A percentile compares a stretch with the other conserved stretches of the same genome.
phyloP scores from a whole-genome alignment of 169 alveolate species.

The Cryptosporidium sp. region DNA sequence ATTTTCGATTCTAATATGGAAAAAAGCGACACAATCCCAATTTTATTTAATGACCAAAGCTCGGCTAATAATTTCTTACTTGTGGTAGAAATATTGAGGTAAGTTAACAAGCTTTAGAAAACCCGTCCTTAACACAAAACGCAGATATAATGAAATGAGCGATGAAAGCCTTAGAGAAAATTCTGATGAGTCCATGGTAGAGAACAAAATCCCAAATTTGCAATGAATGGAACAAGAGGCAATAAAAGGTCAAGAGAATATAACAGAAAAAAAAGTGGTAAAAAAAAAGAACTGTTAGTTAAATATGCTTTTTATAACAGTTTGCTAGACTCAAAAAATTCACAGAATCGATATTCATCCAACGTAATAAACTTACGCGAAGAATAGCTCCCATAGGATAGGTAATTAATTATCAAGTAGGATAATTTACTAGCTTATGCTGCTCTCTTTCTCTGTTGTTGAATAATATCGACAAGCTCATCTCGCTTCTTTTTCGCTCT shows the following conservation, averaged over 20 bases:
- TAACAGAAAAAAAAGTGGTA: background rate
- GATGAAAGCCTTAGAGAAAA: slow-evolving; percentile 28
- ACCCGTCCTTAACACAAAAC: background rate
- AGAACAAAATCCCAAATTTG: slow-evolving; percentile 18
- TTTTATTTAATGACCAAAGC: slow-evolving; percentile 43
- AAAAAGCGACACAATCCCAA: slow-evolving; percentile 44
- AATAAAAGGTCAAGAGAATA: background rate
- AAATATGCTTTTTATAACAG: background rate
- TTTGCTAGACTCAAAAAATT: background rate
- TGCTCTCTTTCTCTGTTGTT: slow-evolving; percentile 89
- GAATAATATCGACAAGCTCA: slow-evolving; percentile 90
- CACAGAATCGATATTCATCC: background rate
- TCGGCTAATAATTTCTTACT: slow-evolving; percentile 62
- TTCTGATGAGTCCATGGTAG: slow-evolving; percentile 1
- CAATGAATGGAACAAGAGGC: background rate
- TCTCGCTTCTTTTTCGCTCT: slow-evolving; percentile 97
- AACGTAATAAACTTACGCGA: background rate
- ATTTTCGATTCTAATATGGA: slow-evolving; percentile 66
- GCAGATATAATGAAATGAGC: slow-evolving; percentile 56
- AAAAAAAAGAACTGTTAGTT: background rate
- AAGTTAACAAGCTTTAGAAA: background rate
- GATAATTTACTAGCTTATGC: slow-evolving; percentile 34
- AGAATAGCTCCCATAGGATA: background rate
- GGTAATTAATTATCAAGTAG: background rate
- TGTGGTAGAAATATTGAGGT: slow-evolving; percentile 56